Evolutionary conservation across 495 filamentous ascomycete genomes (phyloP).

Genomic region (Stereocaulon alpinum): DNA sequence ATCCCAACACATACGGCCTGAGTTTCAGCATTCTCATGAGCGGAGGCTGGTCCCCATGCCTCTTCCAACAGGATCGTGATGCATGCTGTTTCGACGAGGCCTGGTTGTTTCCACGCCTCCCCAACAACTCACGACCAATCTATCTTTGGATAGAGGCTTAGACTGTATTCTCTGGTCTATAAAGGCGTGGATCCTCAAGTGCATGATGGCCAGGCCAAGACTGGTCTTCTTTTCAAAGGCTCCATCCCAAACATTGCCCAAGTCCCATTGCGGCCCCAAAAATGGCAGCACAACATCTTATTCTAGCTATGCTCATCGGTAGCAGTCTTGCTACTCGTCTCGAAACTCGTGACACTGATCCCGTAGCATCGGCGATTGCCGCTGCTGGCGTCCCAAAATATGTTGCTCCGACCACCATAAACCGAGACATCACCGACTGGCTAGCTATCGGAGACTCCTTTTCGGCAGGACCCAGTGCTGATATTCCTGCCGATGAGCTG

Average conservation of each 20-base stretch:
- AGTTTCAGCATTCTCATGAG: background rate
- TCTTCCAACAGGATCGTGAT: background rate
- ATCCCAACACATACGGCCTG: too few species aligned
- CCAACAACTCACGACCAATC: background rate
- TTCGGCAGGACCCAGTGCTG: background rate
- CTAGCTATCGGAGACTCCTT: slow-evolving; percentile 2
- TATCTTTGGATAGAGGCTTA: background rate
- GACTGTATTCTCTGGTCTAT: background rate
- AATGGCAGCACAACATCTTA: background rate
- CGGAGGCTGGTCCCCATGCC: background rate
- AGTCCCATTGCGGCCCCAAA: background rate
- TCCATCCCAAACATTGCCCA: background rate
- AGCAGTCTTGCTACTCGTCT: background rate
- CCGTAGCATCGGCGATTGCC: background rate
- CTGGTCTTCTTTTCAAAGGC: background rate
- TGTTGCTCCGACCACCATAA: background rate
- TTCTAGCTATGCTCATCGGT: background rate
- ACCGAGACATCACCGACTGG: slow-evolving; percentile 1
- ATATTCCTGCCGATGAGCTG: background rate
- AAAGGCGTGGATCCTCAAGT: background rate
- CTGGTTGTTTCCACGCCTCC: background rate
- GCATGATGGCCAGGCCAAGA: background rate
- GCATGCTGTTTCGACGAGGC: background rate
- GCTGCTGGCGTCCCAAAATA: background rate
- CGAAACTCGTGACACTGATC: background rate